Evolutionary conservation across 1,284 basidiomycete genomes (phyloP).

Genomic region (Inonotus obliquus): DNA sequence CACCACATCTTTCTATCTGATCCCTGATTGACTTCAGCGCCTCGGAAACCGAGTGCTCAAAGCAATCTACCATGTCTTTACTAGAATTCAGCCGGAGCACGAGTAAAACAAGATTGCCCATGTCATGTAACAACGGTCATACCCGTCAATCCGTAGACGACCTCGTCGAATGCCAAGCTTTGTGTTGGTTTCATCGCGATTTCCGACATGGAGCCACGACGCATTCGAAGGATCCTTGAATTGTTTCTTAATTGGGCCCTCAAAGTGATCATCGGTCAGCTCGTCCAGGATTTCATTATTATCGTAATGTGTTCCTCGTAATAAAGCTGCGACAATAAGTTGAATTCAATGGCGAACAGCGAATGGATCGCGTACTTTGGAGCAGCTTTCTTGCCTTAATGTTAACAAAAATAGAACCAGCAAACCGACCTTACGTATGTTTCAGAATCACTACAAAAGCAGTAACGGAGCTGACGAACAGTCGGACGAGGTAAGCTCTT

Average conservation of each 20-base stretch:
- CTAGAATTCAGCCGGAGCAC: slow-evolving; percentile 26
- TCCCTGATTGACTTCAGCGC: slow-evolving; percentile 60
- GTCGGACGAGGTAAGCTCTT: slow-evolving; percentile 77
- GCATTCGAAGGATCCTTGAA: slow-evolving; percentile 61
- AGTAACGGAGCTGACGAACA: slow-evolving; percentile 38
- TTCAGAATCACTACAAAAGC: neutral
- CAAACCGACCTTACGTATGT: slow-evolving; percentile 53
- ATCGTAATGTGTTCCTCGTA: slow-evolving; percentile 40
- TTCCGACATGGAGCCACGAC: slow-evolving; percentile 69
- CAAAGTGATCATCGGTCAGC: slow-evolving; percentile 58
- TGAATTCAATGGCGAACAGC: neutral
- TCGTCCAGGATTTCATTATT: slow-evolving; percentile 64
- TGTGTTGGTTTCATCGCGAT: slow-evolving; percentile 65
- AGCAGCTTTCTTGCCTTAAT: neutral
- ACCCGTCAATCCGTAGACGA: slow-evolving; percentile 66
- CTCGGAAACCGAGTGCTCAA: slow-evolving; percentile 70
- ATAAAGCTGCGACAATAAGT: neutral
- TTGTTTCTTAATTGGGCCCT: slow-evolving; percentile 72
- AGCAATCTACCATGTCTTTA: slow-evolving; percentile 59
- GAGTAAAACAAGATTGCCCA: no score
- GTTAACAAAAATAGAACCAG: slow-evolving; percentile 76
- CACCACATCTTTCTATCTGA: slow-evolving; percentile 61
- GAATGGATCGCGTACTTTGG: neutral
- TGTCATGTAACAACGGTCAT: slow-evolving; percentile 21
- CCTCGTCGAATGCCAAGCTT: slow-evolving; percentile 62